These are phyloP conservation scores for Zea luxurians DNA, from an alignment of 176 grass and related monocot species.

Conservation along the genomic window DNA sequence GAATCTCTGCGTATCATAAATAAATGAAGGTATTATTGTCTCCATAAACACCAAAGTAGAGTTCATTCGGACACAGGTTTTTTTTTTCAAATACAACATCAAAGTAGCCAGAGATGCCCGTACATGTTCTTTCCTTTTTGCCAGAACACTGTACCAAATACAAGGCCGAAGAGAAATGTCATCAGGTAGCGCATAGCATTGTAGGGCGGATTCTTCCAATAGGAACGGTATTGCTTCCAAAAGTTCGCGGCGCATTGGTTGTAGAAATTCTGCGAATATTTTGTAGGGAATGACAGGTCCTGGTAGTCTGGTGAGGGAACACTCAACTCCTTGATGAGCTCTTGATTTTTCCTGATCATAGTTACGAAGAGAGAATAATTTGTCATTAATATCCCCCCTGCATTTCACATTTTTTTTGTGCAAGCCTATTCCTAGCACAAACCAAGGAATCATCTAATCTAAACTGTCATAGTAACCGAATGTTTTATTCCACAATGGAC, in stretches of 20 bases:
- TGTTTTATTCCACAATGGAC: not conserved
- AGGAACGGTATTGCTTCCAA: conserved; percentile 82
- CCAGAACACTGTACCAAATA: conserved; percentile 93
- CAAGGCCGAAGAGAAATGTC: conserved; percentile 62
- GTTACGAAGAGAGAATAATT: conserved; percentile 14
- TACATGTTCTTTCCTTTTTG: conserved; percentile 70
- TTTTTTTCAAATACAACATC: conserved; percentile 23
- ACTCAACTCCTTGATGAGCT: conserved; percentile 80
- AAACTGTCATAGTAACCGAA: not conserved
- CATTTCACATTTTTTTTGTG: not conserved
- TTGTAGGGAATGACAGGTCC: conserved; percentile 76
- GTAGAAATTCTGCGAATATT: conserved; percentile 70
- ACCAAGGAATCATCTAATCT: not conserved
- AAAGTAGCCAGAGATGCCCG: conserved; percentile 15
- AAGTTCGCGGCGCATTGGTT: conserved; percentile 66
- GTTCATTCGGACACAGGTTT: conserved; percentile 8
- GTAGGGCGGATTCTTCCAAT: conserved; percentile 93
- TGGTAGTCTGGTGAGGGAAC: conserved; percentile 49
- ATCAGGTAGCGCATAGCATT: conserved; percentile 79
- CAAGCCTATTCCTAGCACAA: not conserved
- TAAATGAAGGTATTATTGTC: conserved; percentile 33
- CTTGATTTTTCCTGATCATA: conserved; percentile 46
- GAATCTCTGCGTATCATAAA: conserved; percentile 43
- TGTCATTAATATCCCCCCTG: not conserved
- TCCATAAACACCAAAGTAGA: not conserved